Conservation (phyloP, 2,329 filamentous ascomycete genomes). For the Colletotrichum graminicola region DNA sequence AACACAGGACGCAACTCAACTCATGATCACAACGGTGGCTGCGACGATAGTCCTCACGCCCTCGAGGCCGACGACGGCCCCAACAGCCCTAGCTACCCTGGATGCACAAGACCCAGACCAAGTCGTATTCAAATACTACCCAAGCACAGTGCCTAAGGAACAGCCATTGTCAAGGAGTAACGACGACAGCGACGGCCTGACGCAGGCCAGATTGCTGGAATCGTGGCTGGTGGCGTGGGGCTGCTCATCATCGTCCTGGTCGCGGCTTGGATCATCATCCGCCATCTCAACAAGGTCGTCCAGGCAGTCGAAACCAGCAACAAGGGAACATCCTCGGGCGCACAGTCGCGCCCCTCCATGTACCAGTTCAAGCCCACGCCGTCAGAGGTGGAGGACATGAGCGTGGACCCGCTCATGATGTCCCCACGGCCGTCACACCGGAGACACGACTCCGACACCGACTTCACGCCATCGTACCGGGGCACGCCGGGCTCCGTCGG, state of each 20-base stretch:
- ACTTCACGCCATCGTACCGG: constrained; percentile 42
- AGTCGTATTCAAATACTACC: constrained; percentile 58
- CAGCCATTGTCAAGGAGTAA: constrained; percentile 48
- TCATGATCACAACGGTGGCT: constrained; percentile 55
- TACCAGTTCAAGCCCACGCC: constrained; percentile 55
- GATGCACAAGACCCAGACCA: constrained; percentile 46
- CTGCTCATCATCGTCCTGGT: constrained; percentile 62
- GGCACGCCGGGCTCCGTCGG: constrained; percentile 30
- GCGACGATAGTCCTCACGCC: constrained; percentile 55
- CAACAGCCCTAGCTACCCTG: constrained; percentile 47
- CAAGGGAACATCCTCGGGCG: constrained; percentile 51
- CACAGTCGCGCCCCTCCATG: constrained; percentile 51
- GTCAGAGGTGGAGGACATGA: constrained; percentile 59
- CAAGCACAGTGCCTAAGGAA: constrained; percentile 58
- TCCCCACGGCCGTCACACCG: constrained; percentile 46
- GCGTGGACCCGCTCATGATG: constrained; percentile 56
- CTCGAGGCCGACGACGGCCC: constrained; percentile 47
- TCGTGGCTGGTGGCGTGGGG: constrained; percentile 63
- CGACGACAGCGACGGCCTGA: constrained; percentile 51
- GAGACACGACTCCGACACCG: constrained; percentile 38
- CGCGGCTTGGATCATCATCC: constrained; percentile 62
- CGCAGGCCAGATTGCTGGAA: constrained; percentile 62
- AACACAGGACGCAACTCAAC: constrained; percentile 55
- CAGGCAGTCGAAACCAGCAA: constrained; percentile 52
- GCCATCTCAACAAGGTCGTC: constrained; percentile 62